These are phyloP conservation scores for Radiomyces spectabilis DNA, from an alignment of 192 early-diverging fungal genomes.

Conservation along the genomic window DNA sequence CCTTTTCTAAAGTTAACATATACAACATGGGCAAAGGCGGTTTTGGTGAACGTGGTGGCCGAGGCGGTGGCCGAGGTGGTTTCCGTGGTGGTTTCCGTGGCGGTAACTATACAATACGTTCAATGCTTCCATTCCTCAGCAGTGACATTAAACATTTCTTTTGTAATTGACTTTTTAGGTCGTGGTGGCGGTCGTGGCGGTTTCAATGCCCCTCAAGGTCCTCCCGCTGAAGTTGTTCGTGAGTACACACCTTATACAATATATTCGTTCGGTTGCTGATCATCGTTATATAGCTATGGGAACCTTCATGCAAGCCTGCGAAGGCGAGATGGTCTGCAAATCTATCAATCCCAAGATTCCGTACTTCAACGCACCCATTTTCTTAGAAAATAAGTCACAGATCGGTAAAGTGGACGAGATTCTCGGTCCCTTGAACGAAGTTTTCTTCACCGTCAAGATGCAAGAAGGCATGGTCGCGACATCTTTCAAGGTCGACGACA, in stretches of 20 bases:
- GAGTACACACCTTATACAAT: conserved; percentile 2
- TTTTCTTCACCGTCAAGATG: conserved; percentile 96
- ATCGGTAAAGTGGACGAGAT: conserved; percentile 99
- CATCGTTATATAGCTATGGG: conserved; percentile 63
- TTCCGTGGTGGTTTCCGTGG: conserved; percentile 9
- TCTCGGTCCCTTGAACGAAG: conserved; percentile 94
- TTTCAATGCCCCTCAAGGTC: conserved; percentile 15
- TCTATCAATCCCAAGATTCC: conserved; percentile 88
- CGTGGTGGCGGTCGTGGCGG: conserved; percentile 14
- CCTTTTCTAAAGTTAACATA: not conserved
- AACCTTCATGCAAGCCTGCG: conserved; percentile 87
- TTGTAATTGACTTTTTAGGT: not conserved
- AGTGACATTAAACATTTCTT: not conserved
- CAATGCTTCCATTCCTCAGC: too few species aligned
- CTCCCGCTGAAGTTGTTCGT: conserved; percentile 30
- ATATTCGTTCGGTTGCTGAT: not conserved
- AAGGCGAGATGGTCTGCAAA: conserved; percentile 95
- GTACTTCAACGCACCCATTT: conserved; percentile 99
- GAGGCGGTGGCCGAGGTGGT: conserved; percentile 19
- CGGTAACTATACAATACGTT: conserved; percentile 2
- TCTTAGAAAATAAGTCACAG: conserved; percentile 95
- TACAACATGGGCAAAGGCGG: conserved; percentile 24
- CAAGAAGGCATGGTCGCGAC: conserved; percentile 86
- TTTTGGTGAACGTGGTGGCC: conserved; percentile 22
- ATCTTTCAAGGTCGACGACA: conserved; percentile 87